Evolutionary conservation across 495 filamentous ascomycete species (phyloP).

Genomic region (Penicillium crystallinum): DNA sequence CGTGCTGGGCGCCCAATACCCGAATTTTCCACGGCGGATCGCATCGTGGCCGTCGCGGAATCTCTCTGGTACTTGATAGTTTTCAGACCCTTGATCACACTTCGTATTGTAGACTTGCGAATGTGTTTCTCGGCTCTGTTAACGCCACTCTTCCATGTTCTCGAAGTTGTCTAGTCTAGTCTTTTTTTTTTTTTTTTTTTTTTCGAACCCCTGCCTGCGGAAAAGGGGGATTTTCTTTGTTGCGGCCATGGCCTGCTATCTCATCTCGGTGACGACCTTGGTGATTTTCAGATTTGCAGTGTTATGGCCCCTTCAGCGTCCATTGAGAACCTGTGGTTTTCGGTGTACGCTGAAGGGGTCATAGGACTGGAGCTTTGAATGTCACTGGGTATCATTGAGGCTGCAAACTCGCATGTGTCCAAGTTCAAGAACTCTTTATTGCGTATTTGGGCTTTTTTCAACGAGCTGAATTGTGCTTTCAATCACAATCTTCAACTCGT

Average conservation of each 20-base stretch:
- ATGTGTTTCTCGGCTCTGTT: not conserved
- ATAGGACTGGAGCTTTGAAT: not conserved
- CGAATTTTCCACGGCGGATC: no score
- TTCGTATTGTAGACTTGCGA: no score
- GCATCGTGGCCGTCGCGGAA: no score
- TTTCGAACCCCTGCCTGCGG: not conserved
- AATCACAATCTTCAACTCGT: not conserved
- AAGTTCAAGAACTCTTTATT: no score
- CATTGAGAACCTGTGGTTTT: constrained; percentile 2
- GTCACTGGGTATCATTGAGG: not conserved
- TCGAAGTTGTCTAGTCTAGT: no score
- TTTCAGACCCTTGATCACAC: no score
- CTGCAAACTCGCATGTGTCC: not conserved
- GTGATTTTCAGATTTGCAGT: not conserved
- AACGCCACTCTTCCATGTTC: no score
- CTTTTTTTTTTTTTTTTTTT: not conserved
- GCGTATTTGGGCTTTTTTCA: no score
- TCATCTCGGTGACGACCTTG: not conserved
- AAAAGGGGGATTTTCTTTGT: not conserved
- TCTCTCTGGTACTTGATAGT: no score
- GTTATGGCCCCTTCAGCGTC: constrained; percentile 8
- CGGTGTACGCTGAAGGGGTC: constrained; percentile 7
- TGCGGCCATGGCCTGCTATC: not conserved
- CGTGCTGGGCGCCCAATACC: no score
- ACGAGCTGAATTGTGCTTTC: not conserved